Evolutionary conservation across 1,284 basidiomycete genomes (phyloP).

Genomic region (Apiotrichum siamense): DNA sequence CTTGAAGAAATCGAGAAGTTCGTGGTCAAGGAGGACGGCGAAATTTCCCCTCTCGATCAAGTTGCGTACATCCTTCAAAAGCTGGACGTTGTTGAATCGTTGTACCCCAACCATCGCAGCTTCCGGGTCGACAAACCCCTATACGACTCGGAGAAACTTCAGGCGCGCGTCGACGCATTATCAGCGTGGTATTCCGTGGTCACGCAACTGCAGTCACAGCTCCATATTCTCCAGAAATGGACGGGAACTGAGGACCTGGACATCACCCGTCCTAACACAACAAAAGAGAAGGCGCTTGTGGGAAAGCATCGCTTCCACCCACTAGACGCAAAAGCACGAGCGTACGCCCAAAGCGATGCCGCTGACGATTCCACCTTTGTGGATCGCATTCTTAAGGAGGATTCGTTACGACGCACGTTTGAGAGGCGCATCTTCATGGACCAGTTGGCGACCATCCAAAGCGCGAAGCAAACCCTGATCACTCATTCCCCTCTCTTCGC

Average conservation of each 20-base stretch:
- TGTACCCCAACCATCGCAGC: conserved; percentile 78
- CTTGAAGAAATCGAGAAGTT: conserved; percentile 78
- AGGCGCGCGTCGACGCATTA: conserved; percentile 72
- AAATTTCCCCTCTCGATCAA: conserved; percentile 58
- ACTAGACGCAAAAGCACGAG: conserved; percentile 33
- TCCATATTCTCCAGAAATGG: conserved; percentile 75
- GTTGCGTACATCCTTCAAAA: conserved; percentile 69
- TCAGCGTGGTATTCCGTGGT: conserved; percentile 84
- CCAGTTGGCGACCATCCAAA: conserved; percentile 76
- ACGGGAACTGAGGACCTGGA: conserved; percentile 86
- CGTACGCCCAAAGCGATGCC: conserved; percentile 24
- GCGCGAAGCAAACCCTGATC: conserved; percentile 82
- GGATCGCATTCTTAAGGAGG: conserved; percentile 91
- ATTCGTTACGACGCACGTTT: conserved; percentile 87
- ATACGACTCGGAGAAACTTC: conserved; percentile 62
- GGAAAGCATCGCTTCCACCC: conserved; percentile 40
- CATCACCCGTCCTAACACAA: conserved; percentile 67
- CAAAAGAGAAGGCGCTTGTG: conserved; percentile 52
- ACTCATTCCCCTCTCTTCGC: conserved; percentile 52
- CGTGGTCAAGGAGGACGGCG: conserved; percentile 40
- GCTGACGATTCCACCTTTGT: conserved; percentile 74
- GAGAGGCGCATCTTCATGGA: conserved; percentile 87
- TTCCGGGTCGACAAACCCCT: conserved; percentile 71
- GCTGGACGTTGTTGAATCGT: conserved; percentile 72
- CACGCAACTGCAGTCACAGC: conserved; percentile 68